These are phyloP conservation scores for Fraxinus greggii DNA, from an alignment of 305 asterid species.

Conservation along the genomic window DNA sequence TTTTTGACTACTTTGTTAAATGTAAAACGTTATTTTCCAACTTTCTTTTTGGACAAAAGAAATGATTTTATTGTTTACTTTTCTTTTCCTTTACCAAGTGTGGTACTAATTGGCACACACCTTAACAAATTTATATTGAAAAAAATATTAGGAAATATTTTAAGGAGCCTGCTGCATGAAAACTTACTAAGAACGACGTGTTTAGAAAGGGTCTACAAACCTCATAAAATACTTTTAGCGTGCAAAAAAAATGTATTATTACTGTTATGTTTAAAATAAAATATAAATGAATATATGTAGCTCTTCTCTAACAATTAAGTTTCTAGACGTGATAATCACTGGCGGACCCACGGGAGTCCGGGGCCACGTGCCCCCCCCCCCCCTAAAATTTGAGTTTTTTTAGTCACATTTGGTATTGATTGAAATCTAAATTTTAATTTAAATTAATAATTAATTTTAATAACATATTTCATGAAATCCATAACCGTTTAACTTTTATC, in stretches of 20 bases:
- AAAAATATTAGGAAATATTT: background rate
- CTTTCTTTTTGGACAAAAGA: background rate
- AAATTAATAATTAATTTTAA: too few relatives aligned
- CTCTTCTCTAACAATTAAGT: too few relatives aligned
- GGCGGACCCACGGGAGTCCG: too few relatives aligned
- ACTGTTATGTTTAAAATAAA: too few relatives aligned
- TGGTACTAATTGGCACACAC: background rate
- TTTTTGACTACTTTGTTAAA: slow-evolving; percentile 8
- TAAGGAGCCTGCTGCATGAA: background rate
- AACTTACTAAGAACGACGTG: background rate
- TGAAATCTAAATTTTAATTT: too few relatives aligned
- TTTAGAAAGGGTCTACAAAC: background rate
- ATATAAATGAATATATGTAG: background rate
- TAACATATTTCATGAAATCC: too few relatives aligned
- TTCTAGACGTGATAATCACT: background rate
- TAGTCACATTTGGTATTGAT: too few relatives aligned
- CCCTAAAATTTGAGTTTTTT: too few relatives aligned
- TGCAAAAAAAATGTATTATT: background rate
- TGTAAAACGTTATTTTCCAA: background rate
- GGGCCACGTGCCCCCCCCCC: too few relatives aligned
- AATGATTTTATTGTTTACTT: background rate
- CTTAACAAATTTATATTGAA: too few relatives aligned
- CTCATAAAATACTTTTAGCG: background rate
- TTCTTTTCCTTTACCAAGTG: background rate
- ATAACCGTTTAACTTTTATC: too few relatives aligned